A percentile compares a stretch with the other conserved stretches of the same genome.
Evolutionary conservation across 306 rosid species (phyloP).

Genomic region (Cicer chorassanicum): DNA sequence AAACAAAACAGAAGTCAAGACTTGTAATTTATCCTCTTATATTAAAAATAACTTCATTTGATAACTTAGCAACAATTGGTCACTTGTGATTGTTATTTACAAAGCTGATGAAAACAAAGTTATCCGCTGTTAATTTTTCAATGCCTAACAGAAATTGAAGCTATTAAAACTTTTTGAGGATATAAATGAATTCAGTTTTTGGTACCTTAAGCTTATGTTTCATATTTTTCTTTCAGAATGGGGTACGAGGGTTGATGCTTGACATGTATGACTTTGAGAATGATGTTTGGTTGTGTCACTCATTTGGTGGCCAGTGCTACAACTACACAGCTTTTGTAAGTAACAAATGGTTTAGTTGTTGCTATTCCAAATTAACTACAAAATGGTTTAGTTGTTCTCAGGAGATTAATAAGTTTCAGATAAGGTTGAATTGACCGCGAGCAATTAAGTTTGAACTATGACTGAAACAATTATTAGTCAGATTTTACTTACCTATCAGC

Average conservation of each 20-base stretch:
- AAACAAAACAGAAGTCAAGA: constrained; percentile 1
- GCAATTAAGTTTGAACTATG: no score
- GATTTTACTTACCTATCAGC: no score
- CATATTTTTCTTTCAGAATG: constrained; percentile 64
- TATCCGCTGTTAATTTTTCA: not conserved
- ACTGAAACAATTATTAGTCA: no score
- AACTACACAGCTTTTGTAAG: constrained; percentile 95
- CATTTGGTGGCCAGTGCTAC: constrained; percentile 76
- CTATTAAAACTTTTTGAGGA: not conserved
- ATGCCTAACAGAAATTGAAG: not conserved
- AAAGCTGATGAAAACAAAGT: not conserved
- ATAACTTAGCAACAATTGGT: not conserved
- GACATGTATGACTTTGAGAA: constrained; percentile 85
- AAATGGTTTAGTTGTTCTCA: not conserved
- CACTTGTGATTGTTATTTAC: constrained; percentile 1
- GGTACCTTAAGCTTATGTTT: constrained; percentile 32
- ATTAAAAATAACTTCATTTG: constrained; percentile 11
- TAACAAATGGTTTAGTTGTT: constrained; percentile 35
- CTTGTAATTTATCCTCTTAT: not conserved
- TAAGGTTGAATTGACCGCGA: no score
- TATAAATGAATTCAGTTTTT: constrained; percentile 22
- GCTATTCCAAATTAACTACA: constrained; percentile 22
- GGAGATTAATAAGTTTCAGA: no score
- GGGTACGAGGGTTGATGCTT: constrained; percentile 89
- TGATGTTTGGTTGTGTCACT: constrained; percentile 91